Base-by-base conservation (phyloP, 306 rosid genomes). In the Trifolium fragiferum region DNA sequence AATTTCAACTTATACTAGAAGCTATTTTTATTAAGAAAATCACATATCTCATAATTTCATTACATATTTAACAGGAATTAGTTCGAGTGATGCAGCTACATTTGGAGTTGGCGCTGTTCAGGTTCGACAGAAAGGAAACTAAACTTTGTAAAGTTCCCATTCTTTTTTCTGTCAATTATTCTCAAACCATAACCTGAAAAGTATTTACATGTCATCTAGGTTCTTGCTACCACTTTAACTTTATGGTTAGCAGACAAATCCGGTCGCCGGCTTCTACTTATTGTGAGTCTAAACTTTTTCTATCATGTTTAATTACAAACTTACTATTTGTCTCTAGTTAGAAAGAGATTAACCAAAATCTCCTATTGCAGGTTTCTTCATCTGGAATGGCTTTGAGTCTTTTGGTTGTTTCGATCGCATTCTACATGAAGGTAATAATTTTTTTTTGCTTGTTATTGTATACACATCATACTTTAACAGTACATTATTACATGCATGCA, bases 191-290 rank as follows among this genome's bases (percentile, higher is more conserved):
- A 44, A 75, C 14, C 71, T 76, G 76, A 84, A 83, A 33, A 76
- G 40, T 64, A 44, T 64, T 49, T 78, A 71, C 35, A 70, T 87
- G 82, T 75, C 37, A 72, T 81, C 21, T 70, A 94, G 97, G 96
- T 94, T 70, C 53, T 92, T 66, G 98, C 99, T 38, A 92, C 97
- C 54, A 80, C 81, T 16, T 77, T 92, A 74, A 89, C 96, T 65
- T 84, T 93, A 65, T 94, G 97, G 99, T 85, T 94, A 46, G 85
- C 81, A 1, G 99, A 94, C 85, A 90, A 71, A 82, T 82, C 97
- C 10, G 98, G 99, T 69, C 95, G 99, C 5, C 84, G 97, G 38
- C 86, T 94, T 72, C 90, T 94, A 64, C 99, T 94, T 76, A 85
- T 94, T 85, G 99, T 94, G 83, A 82, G 96, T 78, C 82, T 76